A percentile compares a stretch with the other conserved stretches of the same genome.
Conservation (phyloP, 208 protist genomes). For the Willaertia magna region DNA sequence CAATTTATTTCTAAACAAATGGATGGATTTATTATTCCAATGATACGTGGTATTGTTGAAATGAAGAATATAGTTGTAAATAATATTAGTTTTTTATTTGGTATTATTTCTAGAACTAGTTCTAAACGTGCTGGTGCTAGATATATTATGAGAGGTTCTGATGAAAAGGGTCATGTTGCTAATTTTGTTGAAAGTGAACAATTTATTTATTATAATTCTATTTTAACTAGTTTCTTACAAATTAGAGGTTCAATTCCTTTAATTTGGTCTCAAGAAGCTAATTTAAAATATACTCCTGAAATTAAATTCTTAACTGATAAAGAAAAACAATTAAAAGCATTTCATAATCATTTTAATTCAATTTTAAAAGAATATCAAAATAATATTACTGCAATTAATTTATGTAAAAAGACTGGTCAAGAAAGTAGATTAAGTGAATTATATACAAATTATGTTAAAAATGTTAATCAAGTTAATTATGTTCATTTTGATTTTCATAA, state of each 20-base stretch:
- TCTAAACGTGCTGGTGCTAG: background rate
- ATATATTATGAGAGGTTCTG: background rate
- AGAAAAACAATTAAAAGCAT: background rate
- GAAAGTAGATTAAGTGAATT: background rate
- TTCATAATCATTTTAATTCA: slow-evolving; percentile 1
- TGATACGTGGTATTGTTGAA: background rate
- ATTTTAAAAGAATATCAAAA: background rate
- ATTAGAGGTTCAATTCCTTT: slow-evolving; percentile 14
- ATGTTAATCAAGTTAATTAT: background rate
- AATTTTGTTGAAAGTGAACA: slow-evolving; percentile 17
- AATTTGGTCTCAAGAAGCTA: slow-evolving; percentile 1
- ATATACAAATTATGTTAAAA: background rate
- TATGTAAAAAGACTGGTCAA: slow-evolving; percentile 2
- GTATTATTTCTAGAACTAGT: slow-evolving; percentile 1
- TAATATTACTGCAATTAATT: background rate
- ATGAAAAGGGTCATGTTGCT: slow-evolving; percentile 11
- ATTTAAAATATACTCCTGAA: slow-evolving; percentile 9
- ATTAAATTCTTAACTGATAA: background rate
- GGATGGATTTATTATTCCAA: background rate
- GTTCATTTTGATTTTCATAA: slow-evolving; percentile 10
- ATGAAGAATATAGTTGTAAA: background rate
- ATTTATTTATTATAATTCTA: background rate
- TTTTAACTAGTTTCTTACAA: background rate
- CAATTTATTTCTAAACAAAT: background rate
- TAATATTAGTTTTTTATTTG: slow-evolving; percentile 1